Evolutionary conservation across 148 eudicot species (phyloP), one percentile per base, ranked within the genome.

Genomic region (Amaranthus hypochondriacus): DNA sequence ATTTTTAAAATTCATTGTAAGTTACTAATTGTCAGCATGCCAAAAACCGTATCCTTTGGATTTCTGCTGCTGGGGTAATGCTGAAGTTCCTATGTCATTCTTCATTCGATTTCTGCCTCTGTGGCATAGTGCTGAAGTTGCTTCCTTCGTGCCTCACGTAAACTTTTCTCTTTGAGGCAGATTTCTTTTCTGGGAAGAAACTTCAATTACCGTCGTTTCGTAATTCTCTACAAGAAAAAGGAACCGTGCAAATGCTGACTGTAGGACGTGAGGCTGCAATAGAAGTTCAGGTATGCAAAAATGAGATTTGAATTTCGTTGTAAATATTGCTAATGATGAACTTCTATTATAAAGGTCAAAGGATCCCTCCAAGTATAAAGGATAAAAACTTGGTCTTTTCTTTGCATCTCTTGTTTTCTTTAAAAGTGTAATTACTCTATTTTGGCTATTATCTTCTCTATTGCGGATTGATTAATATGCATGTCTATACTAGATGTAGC

Each of bases 31-130:
- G 96, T 85, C 98, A 94, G 98, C 96, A 83, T 89, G 74, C 86
- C 88, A 88, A 87, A 94, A 86, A 84, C 88, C 85, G 87, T 84
- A 87, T 85, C 89, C 87, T 85, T 85, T 88, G 93, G 97, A 90
- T 76, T 87, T 84, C 82, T 92, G 97, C 89, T 92, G 98, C 97
- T 88, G 96, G 88, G 96, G 97, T 92, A 90, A 89, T 86, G 90
- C 93, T 87, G 90, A 84, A 86, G 87, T 85, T 85, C 86, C 91
- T 77, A 81, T 84, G 77, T 87, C 84, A 81, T 80, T 81, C 88
- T 86, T 82, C 84, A 70, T 85, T 85, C 84, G 79, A 84, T 84
- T 83, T 85, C 81, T 88, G 85, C 86, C 76, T 60, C 84, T 86
- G 81, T 79, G 84, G 89, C 76, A 83, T 89, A 78, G 82, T 85